A percentile compares a stretch with the other conserved stretches of the same genome.
Conservation (phyloP, 1,284 basidiomycete genomes). For the Pseudozyma thailandica region DNA sequence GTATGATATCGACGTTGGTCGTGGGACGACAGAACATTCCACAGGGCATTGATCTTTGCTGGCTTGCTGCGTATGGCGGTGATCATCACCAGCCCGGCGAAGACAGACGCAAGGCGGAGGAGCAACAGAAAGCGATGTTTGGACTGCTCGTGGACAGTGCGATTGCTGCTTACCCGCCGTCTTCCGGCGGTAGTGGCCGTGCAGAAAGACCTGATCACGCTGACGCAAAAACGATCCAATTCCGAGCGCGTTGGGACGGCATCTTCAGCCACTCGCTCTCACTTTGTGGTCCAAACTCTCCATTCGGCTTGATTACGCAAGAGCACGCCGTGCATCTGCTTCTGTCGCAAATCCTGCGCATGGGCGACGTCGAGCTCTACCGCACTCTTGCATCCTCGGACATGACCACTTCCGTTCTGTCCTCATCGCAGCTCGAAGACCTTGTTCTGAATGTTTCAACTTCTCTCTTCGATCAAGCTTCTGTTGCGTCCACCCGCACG, state of each 20-base stretch:
- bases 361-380: conserved; percentile 37
- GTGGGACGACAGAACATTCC: neutral
- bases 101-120: neutral
- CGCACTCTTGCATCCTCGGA: conserved; percentile 8
- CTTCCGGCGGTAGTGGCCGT: conserved; percentile 6
- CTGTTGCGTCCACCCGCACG: conserved; percentile 16
- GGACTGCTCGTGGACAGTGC: conserved; percentile 6
- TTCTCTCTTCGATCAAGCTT: conserved; percentile 24
- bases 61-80: conserved; percentile 38
- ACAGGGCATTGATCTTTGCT: conserved; percentile 21
- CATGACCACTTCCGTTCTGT: conserved; percentile 1
- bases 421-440: conserved; percentile 10
- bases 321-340: neutral
- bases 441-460: conserved; percentile 34
- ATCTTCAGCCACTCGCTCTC: conserved; percentile 17
- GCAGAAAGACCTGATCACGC: neutral
- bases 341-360: conserved; percentile 17
- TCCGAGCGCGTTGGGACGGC: conserved; percentile 23
- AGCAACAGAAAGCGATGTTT: conserved; percentile 12
- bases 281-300: neutral
- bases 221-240: conserved; percentile 8
- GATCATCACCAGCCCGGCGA: neutral
- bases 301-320: conserved; percentile 6
- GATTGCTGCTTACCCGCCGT: conserved; percentile 8
- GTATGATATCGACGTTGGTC: conserved; percentile 4